These are phyloP conservation scores for Rutidosis leptorrhynchoides DNA, from an alignment of 129 eudicot genomes.

Conservation along the genomic window DNA sequence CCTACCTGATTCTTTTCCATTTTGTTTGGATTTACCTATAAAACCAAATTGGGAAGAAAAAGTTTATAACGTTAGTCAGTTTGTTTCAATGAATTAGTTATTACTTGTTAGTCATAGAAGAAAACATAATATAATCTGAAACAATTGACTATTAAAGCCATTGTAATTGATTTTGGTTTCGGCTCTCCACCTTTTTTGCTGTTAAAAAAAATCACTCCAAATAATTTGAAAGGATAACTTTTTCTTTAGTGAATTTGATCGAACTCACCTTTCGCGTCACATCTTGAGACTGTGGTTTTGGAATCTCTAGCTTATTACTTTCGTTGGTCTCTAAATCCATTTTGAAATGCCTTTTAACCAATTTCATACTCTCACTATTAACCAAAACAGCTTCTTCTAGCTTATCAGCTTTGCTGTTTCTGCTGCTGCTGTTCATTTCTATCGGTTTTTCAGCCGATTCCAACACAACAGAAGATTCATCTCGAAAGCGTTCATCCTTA, in stretches of 20 bases:
- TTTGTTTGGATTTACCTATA: slow-evolving; percentile 48
- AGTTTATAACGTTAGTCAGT: slow-evolving; percentile 12
- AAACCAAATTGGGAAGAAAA: slow-evolving; percentile 15
- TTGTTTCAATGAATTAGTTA: no score
- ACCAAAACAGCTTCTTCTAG: slow-evolving; percentile 37
- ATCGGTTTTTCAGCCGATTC: no score
- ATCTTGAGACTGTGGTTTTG: slow-evolving; percentile 30
- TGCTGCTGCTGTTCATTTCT: no score
- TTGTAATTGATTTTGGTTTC: no score
- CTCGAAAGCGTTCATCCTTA: slow-evolving; percentile 25
- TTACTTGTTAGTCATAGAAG: no score
- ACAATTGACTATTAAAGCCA: no score
- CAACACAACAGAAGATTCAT: slow-evolving; percentile 8
- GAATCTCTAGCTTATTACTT: slow-evolving; percentile 29
- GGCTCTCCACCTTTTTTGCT: no score
- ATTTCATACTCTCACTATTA: slow-evolving; percentile 28
- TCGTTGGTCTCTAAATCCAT: slow-evolving; percentile 28
- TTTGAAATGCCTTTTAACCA: slow-evolving; percentile 30
- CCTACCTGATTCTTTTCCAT: slow-evolving; percentile 33
- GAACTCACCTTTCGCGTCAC: slow-evolving; percentile 49
- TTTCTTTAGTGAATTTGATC: not conserved
- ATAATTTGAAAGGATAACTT: no score
- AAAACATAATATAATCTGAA: no score
- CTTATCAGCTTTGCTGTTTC: slow-evolving; percentile 17
- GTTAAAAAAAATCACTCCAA: no score